Evolutionary conservation across 2,329 filamentous ascomycete genomes (phyloP), one percentile per base, ranked within the genome.

Genomic region (Hirsutella rhossiliensis): DNA sequence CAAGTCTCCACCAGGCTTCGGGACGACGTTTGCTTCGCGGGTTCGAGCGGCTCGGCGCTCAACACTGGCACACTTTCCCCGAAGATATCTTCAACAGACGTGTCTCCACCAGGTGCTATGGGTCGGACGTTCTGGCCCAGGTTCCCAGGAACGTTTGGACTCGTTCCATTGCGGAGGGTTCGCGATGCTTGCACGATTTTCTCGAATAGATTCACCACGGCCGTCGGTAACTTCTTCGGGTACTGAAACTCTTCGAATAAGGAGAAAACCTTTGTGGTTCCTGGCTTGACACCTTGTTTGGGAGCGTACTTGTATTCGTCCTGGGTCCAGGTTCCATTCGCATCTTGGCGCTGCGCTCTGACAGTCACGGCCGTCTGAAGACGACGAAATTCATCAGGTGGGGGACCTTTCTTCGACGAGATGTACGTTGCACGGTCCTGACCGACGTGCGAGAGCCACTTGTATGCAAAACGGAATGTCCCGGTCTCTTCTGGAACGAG

Each of bases 371-470:
- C 50, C 9, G 43, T 40, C 11, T 41, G 29, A 1, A 61, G 47
- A 3, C 45, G 42, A 1, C 45, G 18, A 29, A 55, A 51, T 18
- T 58, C 52, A 7, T 44, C 30, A 3, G 38, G 34, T 4, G 46
- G 17, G n/a, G 11, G 11, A 3, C 43, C 40, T 9, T 32, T 28
- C 2, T 43, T 28, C 2, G 41, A 40, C n/a, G 48, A 45, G 23
- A 52, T 38, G 43, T 57, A 61, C 1, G 60, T 62, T 5, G 53
- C 40, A 5, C 29, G 47, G 11, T 52, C 50, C 2, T 60, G 45
- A 2, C 55, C 54, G 9, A 57, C 37, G 27, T 61, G 56, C 6
- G 55, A 52, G 7, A 62, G 45, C 47, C 50, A 60, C 36, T 39
- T 51, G 17, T 52, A 62, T 13, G 44, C 49, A 15, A 60, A 30